These are phyloP conservation scores for Rhizophora apiculata DNA, from an alignment of 345 rosid species.

Conservation along the genomic window DNA sequence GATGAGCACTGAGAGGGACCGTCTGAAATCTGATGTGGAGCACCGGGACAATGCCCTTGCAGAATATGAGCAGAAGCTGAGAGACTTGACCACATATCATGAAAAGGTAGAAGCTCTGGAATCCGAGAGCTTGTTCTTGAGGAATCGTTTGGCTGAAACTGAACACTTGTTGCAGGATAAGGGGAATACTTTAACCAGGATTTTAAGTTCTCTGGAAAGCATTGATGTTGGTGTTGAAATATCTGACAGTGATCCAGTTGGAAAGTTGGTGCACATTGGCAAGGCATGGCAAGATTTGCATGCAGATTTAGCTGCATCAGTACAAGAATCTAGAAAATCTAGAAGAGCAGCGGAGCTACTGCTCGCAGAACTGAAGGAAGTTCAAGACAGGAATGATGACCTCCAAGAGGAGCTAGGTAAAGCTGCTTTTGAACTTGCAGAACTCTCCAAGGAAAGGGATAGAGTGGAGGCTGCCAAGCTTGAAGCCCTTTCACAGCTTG, in stretches of 20 bases:
- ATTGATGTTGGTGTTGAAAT: slow-evolving; percentile 61
- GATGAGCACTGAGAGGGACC: slow-evolving; percentile 57
- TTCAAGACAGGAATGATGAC: slow-evolving; percentile 85
- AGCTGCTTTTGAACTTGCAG: slow-evolving; percentile 41
- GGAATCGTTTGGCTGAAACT: slow-evolving; percentile 55
- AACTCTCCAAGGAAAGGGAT: slow-evolving; percentile 52
- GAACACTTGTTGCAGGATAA: slow-evolving; percentile 59
- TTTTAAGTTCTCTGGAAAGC: slow-evolving; percentile 44
- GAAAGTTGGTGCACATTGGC: slow-evolving; percentile 56
- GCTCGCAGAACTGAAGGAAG: slow-evolving; percentile 88
- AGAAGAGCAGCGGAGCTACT: slow-evolving; percentile 86
- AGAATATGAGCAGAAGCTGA: slow-evolving; percentile 54
- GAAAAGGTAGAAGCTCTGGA: slow-evolving; percentile 52
- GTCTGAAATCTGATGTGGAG: slow-evolving; percentile 60
- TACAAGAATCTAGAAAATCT: slow-evolving; percentile 74
- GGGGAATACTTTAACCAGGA: slow-evolving; percentile 43
- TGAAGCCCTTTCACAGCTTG: slow-evolving; percentile 53
- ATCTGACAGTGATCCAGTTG: slow-evolving; percentile 47
- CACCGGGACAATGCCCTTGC: slow-evolving; percentile 45
- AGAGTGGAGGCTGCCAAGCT: slow-evolving; percentile 54
- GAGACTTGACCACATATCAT: slow-evolving; percentile 51
- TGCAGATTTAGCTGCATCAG: slow-evolving; percentile 48
- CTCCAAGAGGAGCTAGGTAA: slow-evolving; percentile 76
- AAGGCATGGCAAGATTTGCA: slow-evolving; percentile 54
- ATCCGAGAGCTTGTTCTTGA: slow-evolving; percentile 59